Conservation (phyloP, 139 green algal species). For the Auxenochlorella protothecoides region DNA sequence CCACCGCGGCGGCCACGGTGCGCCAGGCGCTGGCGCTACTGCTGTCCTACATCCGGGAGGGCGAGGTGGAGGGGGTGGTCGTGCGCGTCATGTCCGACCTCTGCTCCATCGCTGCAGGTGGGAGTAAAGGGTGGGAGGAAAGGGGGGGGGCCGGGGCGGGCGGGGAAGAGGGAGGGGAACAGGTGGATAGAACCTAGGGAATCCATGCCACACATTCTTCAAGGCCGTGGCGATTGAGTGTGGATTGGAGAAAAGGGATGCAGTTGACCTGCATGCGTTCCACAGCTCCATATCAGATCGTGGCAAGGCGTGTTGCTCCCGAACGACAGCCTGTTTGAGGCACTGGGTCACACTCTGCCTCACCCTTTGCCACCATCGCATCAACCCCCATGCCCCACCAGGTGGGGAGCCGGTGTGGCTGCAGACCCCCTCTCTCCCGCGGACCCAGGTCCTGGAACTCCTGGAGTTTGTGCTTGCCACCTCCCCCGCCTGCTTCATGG, state of each 20-base stretch:
- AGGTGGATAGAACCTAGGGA: too few relatives aligned
- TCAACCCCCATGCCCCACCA: not conserved
- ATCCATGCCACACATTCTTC: too few relatives aligned
- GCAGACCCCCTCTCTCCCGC: conserved; percentile 37
- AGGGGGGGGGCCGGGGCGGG: too few relatives aligned
- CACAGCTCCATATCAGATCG: too few relatives aligned
- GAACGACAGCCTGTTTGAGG: too few relatives aligned
- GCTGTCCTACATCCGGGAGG: conserved; percentile 51
- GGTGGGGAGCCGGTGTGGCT: conserved; percentile 36
- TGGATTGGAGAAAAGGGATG: too few relatives aligned
- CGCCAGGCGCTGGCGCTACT: conserved; percentile 70
- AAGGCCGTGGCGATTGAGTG: too few relatives aligned
- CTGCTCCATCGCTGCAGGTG: conserved; percentile 37
- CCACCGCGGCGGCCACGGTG: conserved; percentile 62
- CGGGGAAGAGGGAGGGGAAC: too few relatives aligned
- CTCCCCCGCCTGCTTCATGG: conserved; percentile 40
- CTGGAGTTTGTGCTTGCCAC: conserved; percentile 69
- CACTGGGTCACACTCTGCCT: too few relatives aligned
- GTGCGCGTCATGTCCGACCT: conserved; percentile 43
- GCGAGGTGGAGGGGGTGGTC: conserved; percentile 11
- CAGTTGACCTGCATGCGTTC: too few relatives aligned
- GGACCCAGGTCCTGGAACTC: conserved; percentile 62
- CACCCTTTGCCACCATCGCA: too few relatives aligned
- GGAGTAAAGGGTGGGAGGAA: not conserved
- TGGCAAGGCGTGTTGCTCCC: too few relatives aligned